Percentiles rank a stretch among this genome's conserved stretches.
phyloP scores from a whole-genome alignment of 805 yeast species.

The Candida insectorum region DNA sequence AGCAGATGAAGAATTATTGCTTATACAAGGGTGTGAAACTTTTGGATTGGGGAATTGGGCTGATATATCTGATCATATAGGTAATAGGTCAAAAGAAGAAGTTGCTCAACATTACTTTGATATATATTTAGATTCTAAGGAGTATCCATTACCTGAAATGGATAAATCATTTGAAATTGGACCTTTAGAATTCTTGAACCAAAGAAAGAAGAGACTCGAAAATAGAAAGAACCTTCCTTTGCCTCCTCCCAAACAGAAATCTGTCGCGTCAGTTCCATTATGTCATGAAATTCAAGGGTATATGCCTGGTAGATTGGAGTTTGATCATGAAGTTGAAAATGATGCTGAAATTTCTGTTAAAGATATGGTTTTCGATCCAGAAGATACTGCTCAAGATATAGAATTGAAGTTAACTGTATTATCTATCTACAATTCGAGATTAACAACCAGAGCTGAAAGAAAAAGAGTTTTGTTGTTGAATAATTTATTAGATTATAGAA shows the following conservation, averaged over 20 bases:
- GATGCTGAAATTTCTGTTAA: conserved; percentile 94
- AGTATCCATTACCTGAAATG: conserved; percentile 89
- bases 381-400: conserved; percentile 83
- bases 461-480: conserved; percentile 79
- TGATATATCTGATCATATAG: conserved; percentile 95
- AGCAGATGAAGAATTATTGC: conserved; percentile 90
- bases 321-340: conserved; percentile 93
- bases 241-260: conserved; percentile 81
- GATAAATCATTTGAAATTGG: conserved; percentile 64
- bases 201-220: conserved; percentile 69
- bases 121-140: conserved; percentile 62
- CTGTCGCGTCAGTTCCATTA: conserved; percentile 88
- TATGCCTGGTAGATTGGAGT: conserved; percentile 98
- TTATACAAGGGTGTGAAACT: conserved; percentile 89
- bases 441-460: conserved; percentile 89
- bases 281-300: conserved; percentile 97
- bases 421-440: conserved; percentile 84
- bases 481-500: conserved; percentile 77
- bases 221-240: conserved; percentile 66
- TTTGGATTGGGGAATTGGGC: conserved; percentile 97
- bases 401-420: conserved; percentile 84
- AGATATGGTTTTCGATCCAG: conserved; percentile 94
- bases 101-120: conserved; percentile 79
- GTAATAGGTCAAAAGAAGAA: conserved; percentile 88
- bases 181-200: conserved; percentile 65